phyloP scores from a whole-genome alignment of 2,329 filamentous ascomycete genomes.

The Xylariaceae sp. region DNA sequence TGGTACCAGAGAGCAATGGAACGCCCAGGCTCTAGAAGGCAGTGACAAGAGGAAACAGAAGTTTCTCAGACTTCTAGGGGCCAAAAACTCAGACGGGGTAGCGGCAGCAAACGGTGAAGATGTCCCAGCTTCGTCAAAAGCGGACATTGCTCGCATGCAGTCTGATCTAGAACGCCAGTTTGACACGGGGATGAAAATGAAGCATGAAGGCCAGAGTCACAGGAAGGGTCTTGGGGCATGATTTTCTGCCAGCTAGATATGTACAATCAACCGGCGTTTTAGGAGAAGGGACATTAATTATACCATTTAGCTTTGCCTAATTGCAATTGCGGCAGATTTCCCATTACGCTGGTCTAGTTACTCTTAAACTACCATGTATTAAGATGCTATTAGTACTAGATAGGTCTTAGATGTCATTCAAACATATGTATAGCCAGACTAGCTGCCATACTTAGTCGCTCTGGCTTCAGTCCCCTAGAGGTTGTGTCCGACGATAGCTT shows the following conservation, averaged over 20 bases:
- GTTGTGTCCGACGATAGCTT: not conserved
- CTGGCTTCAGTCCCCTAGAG: no score
- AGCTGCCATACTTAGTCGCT: no score
- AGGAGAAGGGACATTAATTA: slow-evolving; percentile 17
- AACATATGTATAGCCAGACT: no score
- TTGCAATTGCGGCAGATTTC: slow-evolving; percentile 4
- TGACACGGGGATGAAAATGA: slow-evolving; percentile 58
- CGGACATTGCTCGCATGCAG: slow-evolving; percentile 40
- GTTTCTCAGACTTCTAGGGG: slow-evolving; percentile 60
- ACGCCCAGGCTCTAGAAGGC: slow-evolving; percentile 55
- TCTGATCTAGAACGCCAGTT: slow-evolving; percentile 61
- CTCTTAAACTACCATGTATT: slow-evolving; percentile 2
- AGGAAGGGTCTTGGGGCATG: slow-evolving; percentile 55
- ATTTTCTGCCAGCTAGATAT: slow-evolving; percentile 16
- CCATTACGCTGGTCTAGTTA: not conserved
- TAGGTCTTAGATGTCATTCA: slow-evolving; percentile 1
- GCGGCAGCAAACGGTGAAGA: slow-evolving; percentile 14
- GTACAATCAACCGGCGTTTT: slow-evolving; percentile 19
- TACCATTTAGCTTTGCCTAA: slow-evolving; percentile 22
- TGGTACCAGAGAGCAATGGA: slow-evolving; percentile 50
- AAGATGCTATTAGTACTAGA: slow-evolving; percentile 1
- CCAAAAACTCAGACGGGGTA: slow-evolving; percentile 44
- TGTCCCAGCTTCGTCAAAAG: slow-evolving; percentile 21
- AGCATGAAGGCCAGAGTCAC: slow-evolving; percentile 53
- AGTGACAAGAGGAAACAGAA: slow-evolving; percentile 55